Evolutionary conservation across 352 stramenopile species (phyloP), one percentile per base, ranked within the genome.

Genomic region (Phytophthora rubi): DNA sequence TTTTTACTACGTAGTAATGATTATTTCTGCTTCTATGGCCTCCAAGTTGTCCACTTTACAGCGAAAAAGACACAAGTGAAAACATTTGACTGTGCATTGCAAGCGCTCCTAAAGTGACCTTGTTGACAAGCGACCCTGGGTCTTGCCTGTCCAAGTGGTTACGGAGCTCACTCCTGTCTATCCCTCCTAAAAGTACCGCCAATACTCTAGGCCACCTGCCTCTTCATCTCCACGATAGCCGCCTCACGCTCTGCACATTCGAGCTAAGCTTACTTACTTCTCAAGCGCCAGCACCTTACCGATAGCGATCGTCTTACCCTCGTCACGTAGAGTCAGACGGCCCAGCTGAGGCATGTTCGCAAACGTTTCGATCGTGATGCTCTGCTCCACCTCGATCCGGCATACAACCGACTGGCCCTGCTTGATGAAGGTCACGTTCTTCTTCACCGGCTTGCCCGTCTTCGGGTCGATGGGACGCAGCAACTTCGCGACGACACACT

Each of bases 301-400:
- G 76, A 99, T 99, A 32, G 94, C 97, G 66, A 99, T 99, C 30
- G 98, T 99, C 86, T 99, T 99, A 71, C 97, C 98, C 81, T 99
- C 98, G 59, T 99, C 98, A 80, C 98, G 91, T 42, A 99, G 85
- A 47, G 97, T 99, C 71, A 99, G 98, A 64, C 98, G 86, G 42
- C 98, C 98, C 9, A 99, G 84, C 73, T 99, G 98, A 37, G 93
- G 92, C 80, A 98, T 95, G 54, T 90, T 85, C 6, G 98, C 94
- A 68, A 98, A 99, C 6, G 89, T 96, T 68, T 99, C 98, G 48
- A 99, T 80, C 70, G 93, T 98, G 65, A 99, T 97, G 57, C 88
- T 96, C 76, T 97, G 85, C 48, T 89, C 86, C 35, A 99, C 75
- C 62, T 97, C 85, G 64, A 99, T 91, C 73, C 97, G 96, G 69